These are phyloP conservation scores for Coemansia asiatica DNA, from an alignment of 192 early-diverging fungal species.

Conservation along the genomic window DNA sequence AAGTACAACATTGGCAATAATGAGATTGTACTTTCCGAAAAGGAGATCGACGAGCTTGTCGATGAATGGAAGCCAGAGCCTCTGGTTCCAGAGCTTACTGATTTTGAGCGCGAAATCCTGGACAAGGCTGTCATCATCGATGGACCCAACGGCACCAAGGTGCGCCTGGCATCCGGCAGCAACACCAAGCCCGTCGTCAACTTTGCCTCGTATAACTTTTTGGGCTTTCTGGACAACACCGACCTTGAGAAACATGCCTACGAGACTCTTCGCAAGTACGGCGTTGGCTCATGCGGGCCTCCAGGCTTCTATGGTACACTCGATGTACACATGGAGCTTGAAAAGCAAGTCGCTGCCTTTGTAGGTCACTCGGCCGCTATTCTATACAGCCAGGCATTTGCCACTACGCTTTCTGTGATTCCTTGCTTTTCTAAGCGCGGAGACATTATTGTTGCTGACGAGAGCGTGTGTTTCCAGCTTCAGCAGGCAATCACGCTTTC, in stretches of 20 bases:
- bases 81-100: slow-evolving; percentile 75
- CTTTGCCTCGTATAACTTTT: slow-evolving; percentile 84
- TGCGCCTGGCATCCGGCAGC: slow-evolving; percentile 45
- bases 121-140: slow-evolving; percentile 75
- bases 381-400: slow-evolving; percentile 94
- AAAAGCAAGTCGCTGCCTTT: slow-evolving; percentile 80
- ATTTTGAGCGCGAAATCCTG: slow-evolving; percentile 69
- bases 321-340: slow-evolving; percentile 95
- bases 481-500: slow-evolving; percentile 90
- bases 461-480: slow-evolving; percentile 82
- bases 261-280: slow-evolving; percentile 84
- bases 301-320: slow-evolving; percentile 94
- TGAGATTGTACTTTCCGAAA: slow-evolving; percentile 76
- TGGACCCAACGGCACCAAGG: slow-evolving; percentile 58
- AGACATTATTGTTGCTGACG: slow-evolving; percentile 93
- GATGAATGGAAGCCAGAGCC: slow-evolving; percentile 97
- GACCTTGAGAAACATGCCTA: slow-evolving; percentile 80
- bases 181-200: slow-evolving; percentile 60
- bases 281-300: slow-evolving; percentile 94
- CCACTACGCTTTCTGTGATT: slow-evolving; percentile 87
- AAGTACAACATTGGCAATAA: slow-evolving; percentile 77
- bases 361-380: slow-evolving; percentile 83
- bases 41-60: slow-evolving; percentile 94
- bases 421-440: slow-evolving; percentile 96
- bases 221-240: slow-evolving; percentile 76